Base-by-base conservation (phyloP, 2,329 filamentous ascomycete genomes). In the Purpureocillium takamizusanense region DNA sequence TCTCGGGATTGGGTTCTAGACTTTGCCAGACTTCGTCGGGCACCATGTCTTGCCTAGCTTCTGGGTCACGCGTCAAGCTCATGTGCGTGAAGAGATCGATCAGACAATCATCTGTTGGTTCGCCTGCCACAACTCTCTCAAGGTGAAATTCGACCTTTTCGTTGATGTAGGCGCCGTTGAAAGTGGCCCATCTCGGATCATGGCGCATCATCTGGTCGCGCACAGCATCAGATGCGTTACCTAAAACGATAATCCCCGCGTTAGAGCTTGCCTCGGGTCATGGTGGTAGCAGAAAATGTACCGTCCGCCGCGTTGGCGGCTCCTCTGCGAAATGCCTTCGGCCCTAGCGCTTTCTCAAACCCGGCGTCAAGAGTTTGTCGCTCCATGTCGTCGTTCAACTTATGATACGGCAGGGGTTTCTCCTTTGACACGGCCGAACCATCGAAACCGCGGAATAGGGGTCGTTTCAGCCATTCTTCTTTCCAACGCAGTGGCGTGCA, bases 141-240 rank as follows among this genome's bases (percentile, higher is more conserved):
- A 54, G 44, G 35, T 57, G n/a, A 40, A 54, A 55, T 31, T 49
- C 12, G 25, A 48, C 44, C 23, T 40, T 53, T 39, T 52, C 21
- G 30, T 55, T 54, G 10, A 54, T 42, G 40, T 55, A 55, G 15
- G 36, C 38, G 31, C 36, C 46, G 21, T 50, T 42, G 15, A 56
- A 55, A 25, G 21, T 25, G n/a, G n/a, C 21, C 5, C 5, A 25
- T 25, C 21, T 38, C 34, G 47, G 51, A 36, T 55, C 35, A 42
- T 56, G 36, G 23, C 44, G 46, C 38, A 56, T 51, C 21, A 54
- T 51, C 43, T 56, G 38, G 41, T 56, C 42, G 15, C 42, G 42
- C 30, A 54, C 40, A 25, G 41, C 33, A 43, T 54, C 45, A 6
- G 41, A 36, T 15, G 49, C 21, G 21, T 6, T 25, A 10, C 21